A percentile compares a stretch with the other conserved stretches of the same genome.
phyloP scores from a whole-genome alignment of 2,329 filamentous ascomycete genomes.

The Pleochaeta shiraiana region DNA sequence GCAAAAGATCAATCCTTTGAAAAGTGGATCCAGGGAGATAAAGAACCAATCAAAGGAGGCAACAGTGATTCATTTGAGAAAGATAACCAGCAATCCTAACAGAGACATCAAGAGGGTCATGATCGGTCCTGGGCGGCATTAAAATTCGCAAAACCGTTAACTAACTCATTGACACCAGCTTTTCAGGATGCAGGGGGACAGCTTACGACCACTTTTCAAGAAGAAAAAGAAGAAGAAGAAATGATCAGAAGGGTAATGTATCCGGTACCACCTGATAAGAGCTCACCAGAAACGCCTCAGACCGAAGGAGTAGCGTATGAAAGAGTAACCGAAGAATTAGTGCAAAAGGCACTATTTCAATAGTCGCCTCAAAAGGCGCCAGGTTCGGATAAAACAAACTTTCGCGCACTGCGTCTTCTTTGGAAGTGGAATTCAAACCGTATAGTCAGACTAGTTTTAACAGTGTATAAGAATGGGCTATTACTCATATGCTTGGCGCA shows the following conservation, averaged over 20 bases:
- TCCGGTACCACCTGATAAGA: not conserved
- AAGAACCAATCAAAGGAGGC: not conserved
- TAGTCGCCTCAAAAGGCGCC: not conserved
- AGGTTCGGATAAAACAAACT: not conserved
- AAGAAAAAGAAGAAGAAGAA: conserved; percentile 1
- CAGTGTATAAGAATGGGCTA: not conserved
- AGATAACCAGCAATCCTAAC: too few relatives aligned
- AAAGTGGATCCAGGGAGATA: not conserved
- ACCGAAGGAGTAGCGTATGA: not conserved
- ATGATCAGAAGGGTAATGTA: conserved; percentile 3
- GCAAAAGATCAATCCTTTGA: not conserved
- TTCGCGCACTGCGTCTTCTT: not conserved
- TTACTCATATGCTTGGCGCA: not conserved
- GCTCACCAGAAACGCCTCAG: too few relatives aligned
- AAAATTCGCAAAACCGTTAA: not conserved
- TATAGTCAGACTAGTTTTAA: not conserved
- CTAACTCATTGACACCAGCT: not conserved
- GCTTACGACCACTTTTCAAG: not conserved
- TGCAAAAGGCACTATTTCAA: not conserved
- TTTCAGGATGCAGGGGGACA: not conserved
- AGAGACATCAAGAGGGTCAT: not conserved
- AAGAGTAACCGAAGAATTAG: not conserved
- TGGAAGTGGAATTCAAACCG: not conserved
- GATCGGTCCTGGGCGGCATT: not conserved
- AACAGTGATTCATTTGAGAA: not conserved